Evolutionary conservation across 2,329 filamentous ascomycete genomes (phyloP).

Genomic region (Dactylellina leptospora): DNA sequence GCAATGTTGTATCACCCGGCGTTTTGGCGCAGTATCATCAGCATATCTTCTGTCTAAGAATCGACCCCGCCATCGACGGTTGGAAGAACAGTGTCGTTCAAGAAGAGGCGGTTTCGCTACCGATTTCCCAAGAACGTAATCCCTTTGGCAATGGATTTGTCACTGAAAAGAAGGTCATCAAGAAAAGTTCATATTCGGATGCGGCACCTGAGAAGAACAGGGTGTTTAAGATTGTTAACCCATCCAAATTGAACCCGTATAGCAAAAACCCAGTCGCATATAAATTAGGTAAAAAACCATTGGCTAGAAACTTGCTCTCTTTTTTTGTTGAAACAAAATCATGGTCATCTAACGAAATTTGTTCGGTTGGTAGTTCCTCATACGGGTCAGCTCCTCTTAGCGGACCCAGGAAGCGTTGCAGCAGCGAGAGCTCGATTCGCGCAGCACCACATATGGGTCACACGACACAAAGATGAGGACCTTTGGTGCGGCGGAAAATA

Average conservation of each 20-base stretch:
- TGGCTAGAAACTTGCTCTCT: conserved; percentile 10
- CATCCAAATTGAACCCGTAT: conserved; percentile 64
- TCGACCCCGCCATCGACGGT: conserved; percentile 71
- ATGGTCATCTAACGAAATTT: conserved; percentile 27
- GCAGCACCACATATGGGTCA: conserved; percentile 60
- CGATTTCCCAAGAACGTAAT: conserved; percentile 55
- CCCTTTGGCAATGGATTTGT: conserved; percentile 49
- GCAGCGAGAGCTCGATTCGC: conserved; percentile 50
- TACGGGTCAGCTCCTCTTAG: conserved; percentile 53
- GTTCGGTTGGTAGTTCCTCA: conserved; percentile 50
- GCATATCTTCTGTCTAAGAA: conserved; percentile 75
- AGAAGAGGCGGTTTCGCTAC: conserved; percentile 64
- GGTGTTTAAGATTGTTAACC: conserved; percentile 69
- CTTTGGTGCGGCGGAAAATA: conserved; percentile 67
- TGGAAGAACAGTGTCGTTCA: conserved; percentile 67
- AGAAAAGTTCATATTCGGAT: conserved; percentile 49
- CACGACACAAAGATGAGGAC: conserved; percentile 66
- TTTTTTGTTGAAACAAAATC: conserved; percentile 19
- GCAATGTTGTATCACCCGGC: conserved; percentile 68
- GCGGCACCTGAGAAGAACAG: conserved; percentile 61
- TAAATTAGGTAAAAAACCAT: conserved; percentile 65
- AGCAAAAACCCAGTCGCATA: conserved; percentile 67
- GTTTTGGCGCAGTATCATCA: conserved; percentile 75
- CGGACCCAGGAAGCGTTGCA: conserved; percentile 45
- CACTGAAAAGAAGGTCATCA: conserved; percentile 48